Conservation (phyloP, 2,329 filamentous ascomycete genomes). For the Hymenoscyphus albidus region DNA sequence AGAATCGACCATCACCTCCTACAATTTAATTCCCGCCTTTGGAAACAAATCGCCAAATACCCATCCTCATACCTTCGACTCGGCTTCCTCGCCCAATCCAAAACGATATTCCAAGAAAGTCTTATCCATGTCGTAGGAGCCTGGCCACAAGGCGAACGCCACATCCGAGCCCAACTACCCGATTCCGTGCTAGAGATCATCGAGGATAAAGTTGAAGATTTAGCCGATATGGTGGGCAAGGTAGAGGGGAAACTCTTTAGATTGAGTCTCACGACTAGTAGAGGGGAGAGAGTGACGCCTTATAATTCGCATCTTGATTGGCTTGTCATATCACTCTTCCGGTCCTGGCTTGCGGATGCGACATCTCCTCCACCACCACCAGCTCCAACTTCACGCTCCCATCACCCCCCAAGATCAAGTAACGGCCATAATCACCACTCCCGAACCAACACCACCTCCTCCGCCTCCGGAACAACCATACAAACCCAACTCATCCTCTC, state of each 20-base stretch:
- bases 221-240: constrained; percentile 75
- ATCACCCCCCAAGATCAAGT: constrained; percentile 20
- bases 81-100: constrained; percentile 78
- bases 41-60: constrained; percentile 96
- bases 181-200: constrained; percentile 80
- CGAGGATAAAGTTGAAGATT: constrained; percentile 90
- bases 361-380: constrained; percentile 58
- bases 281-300: constrained; percentile 79
- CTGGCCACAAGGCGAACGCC: constrained; percentile 79
- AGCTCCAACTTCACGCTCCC: constrained; percentile 37
- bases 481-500: constrained; percentile 15
- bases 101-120: constrained; percentile 81
- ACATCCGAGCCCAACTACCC: constrained; percentile 68
- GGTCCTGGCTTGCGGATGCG: constrained; percentile 90
- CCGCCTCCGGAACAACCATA: background rate
- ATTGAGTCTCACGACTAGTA: constrained; percentile 67
- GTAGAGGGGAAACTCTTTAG: constrained; percentile 81
- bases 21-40: constrained; percentile 84
- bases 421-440: constrained; percentile 17
- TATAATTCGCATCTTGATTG: constrained; percentile 80
- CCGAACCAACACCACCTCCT: constrained; percentile 18
- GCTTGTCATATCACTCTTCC: constrained; percentile 81
- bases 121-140: constrained; percentile 92
- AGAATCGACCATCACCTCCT: constrained; percentile 91
- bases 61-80: constrained; percentile 88